Evolutionary conservation across 805 yeast species (phyloP).

Genomic region (Hanseniaspora taiwanica): DNA sequence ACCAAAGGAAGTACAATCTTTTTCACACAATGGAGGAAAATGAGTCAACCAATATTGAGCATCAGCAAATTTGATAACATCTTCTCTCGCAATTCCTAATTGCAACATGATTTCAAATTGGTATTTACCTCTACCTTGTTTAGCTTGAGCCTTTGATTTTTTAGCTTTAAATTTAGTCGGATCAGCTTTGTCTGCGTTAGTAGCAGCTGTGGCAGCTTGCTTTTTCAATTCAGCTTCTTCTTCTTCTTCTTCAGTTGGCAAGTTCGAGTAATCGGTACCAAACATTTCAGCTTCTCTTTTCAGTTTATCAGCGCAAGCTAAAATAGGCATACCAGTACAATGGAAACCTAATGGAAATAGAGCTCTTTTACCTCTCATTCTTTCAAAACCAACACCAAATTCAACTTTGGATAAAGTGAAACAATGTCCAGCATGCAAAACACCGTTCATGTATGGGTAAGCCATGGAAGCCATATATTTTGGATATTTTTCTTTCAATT

Average conservation of each 20-base stretch:
- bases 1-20: conserved; percentile 71
- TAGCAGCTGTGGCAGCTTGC: conserved; percentile 24
- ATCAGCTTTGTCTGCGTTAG: conserved; percentile 34
- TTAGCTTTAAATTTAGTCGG: conserved; percentile 84
- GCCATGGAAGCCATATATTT: conserved; percentile 92
- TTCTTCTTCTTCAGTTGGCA: conserved; percentile 50
- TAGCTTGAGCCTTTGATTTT: conserved; percentile 88
- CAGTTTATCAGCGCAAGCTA: conserved; percentile 90
- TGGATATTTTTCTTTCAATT: conserved; percentile 66
- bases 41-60: conserved; percentile 80
- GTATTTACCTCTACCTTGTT: conserved; percentile 85
- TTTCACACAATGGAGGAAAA: conserved; percentile 83
- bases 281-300: conserved; percentile 84
- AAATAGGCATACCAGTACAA: conserved; percentile 98
- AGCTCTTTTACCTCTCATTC: conserved; percentile 88
- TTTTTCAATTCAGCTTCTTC: conserved; percentile 26
- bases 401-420: conserved; percentile 92
- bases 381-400: conserved; percentile 83
- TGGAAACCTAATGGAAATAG: conserved; percentile 95
- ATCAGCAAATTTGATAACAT: conserved; percentile 79
- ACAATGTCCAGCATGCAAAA: conserved; percentile 92
- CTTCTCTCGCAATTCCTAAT: conserved; percentile 74
- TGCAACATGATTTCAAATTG: conserved; percentile 96
- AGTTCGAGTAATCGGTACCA: conserved; percentile 66
- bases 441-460: conserved; percentile 98